Conservation (phyloP, 2,329 filamentous ascomycete genomes). For the Periconia sp. region DNA sequence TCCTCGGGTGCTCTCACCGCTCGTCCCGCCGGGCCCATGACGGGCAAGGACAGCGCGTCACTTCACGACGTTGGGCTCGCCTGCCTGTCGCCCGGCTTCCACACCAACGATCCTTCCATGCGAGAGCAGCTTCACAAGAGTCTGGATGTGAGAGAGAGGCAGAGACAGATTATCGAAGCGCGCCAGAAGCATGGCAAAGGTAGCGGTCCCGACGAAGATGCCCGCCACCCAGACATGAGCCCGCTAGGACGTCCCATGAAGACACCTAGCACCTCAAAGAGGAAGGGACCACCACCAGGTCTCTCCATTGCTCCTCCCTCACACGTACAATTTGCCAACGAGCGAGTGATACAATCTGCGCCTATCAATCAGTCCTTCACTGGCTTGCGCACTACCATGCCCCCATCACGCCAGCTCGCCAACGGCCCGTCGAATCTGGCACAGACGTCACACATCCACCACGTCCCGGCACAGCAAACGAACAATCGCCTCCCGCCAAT, state of each 20-base stretch:
- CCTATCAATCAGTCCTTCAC: slow-evolving; percentile 95
- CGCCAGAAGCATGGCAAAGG: slow-evolving; percentile 79
- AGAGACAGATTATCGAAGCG: slow-evolving; percentile 92
- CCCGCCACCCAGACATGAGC: slow-evolving; percentile 43
- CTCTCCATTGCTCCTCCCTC: slow-evolving; percentile 95
- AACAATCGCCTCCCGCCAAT: slow-evolving; percentile 92
- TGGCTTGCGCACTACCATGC: slow-evolving; percentile 70
- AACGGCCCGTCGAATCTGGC: slow-evolving; percentile 84
- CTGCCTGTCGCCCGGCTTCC: slow-evolving; percentile 92
- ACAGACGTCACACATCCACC: slow-evolving; percentile 88
- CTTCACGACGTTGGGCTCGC: slow-evolving; percentile 94
- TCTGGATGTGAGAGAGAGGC: slow-evolving; percentile 90
- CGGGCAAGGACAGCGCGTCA: slow-evolving; percentile 74
- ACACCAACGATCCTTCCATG: slow-evolving; percentile 96
- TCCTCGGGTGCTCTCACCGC: slow-evolving; percentile 60
- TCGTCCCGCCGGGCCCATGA: slow-evolving; percentile 74
- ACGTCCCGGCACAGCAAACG: slow-evolving; percentile 85
- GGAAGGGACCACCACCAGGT: slow-evolving; percentile 81
- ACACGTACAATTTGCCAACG: slow-evolving; percentile 88
- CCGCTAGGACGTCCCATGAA: slow-evolving; percentile 59
- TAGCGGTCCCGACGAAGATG: slow-evolving; percentile 36
- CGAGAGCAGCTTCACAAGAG: slow-evolving; percentile 94
- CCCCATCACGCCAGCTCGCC: slow-evolving; percentile 75
- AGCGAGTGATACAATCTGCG: slow-evolving; percentile 95
- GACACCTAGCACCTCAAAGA: slow-evolving; percentile 74